Percentiles rank a stretch among this genome's conserved stretches.
Evolutionary conservation across 2,329 filamentous ascomycete species (phyloP).

Genomic region (Venturia nashicola): DNA sequence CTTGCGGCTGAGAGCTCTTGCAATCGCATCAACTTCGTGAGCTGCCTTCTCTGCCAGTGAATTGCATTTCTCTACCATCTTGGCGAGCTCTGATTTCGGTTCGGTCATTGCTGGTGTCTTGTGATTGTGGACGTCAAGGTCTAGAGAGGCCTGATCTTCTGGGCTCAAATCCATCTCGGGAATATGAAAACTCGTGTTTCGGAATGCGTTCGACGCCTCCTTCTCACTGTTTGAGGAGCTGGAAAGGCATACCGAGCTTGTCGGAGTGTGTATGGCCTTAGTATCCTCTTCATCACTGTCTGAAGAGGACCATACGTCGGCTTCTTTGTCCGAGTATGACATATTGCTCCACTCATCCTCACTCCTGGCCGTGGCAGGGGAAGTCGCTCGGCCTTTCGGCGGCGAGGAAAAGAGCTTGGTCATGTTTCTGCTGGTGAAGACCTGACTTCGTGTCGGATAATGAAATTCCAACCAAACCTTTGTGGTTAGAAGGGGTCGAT

Average conservation of each 20-base stretch:
- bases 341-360: background rate
- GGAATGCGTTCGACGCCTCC: background rate
- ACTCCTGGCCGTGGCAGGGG: background rate
- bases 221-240: background rate
- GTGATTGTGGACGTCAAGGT: background rate
- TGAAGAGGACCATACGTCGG: background rate
- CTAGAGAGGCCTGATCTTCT: too few relatives aligned
- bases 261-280: too few relatives aligned
- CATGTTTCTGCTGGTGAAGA: background rate
- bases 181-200: background rate
- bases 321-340: background rate
- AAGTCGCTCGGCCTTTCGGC: background rate
- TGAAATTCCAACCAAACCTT: too few relatives aligned
- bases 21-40: background rate
- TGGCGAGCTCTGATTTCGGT: background rate
- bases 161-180: too few relatives aligned
- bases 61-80: background rate
- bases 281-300: too few relatives aligned
- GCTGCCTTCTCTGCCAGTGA: background rate
- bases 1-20: background rate
- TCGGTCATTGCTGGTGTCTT: background rate
- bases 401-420: background rate
- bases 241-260: background rate
- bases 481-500: background rate
- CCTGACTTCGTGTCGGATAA: background rate